Evolutionary conservation across 2,329 filamentous ascomycete genomes (phyloP).

Genomic region (Endothia cerciana): DNA sequence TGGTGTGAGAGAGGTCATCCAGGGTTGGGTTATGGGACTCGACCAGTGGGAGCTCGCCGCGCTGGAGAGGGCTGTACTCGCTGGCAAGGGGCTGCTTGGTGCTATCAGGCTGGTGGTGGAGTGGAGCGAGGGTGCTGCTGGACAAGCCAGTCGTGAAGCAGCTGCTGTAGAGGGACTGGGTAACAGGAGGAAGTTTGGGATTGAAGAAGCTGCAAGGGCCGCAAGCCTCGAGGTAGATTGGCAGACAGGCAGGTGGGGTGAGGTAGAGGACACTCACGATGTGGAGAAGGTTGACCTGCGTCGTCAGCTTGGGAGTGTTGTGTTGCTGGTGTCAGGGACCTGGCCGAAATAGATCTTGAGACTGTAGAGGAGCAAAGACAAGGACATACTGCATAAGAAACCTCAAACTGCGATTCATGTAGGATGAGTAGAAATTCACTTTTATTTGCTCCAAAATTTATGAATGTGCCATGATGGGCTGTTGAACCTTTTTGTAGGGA

Average conservation of each 20-base stretch:
- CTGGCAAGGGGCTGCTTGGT: slow-evolving; percentile 83
- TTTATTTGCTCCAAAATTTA: too few relatives aligned
- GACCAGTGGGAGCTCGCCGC: slow-evolving; percentile 82
- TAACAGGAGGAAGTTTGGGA: slow-evolving; percentile 62
- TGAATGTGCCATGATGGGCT: too few relatives aligned
- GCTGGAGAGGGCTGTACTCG: slow-evolving; percentile 80
- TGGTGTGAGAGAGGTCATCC: slow-evolving; percentile 76
- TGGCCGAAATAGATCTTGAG: slow-evolving; percentile 30
- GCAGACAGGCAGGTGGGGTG: slow-evolving; percentile 91
- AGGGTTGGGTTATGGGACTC: slow-evolving; percentile 75
- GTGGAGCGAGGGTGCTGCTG: slow-evolving; percentile 77
- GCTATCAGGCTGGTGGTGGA: slow-evolving; percentile 79
- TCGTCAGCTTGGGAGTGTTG: slow-evolving; percentile 84
- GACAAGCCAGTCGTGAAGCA: slow-evolving; percentile 39
- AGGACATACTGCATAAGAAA: neutral
- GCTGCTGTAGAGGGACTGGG: slow-evolving; percentile 34
- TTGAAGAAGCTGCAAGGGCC: slow-evolving; percentile 79
- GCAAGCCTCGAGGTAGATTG: slow-evolving; percentile 85
- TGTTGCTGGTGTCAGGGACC: slow-evolving; percentile 75
- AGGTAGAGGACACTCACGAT: slow-evolving; percentile 98
- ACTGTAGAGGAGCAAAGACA: neutral
- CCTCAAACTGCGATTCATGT: neutral
- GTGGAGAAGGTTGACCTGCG: slow-evolving; percentile 89
- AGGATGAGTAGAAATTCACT: neutral
- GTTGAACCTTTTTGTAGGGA: too few relatives aligned